These are phyloP conservation scores for Coemansia asiatica DNA, from an alignment of 192 early-diverging fungal genomes.

Conservation along the genomic window DNA sequence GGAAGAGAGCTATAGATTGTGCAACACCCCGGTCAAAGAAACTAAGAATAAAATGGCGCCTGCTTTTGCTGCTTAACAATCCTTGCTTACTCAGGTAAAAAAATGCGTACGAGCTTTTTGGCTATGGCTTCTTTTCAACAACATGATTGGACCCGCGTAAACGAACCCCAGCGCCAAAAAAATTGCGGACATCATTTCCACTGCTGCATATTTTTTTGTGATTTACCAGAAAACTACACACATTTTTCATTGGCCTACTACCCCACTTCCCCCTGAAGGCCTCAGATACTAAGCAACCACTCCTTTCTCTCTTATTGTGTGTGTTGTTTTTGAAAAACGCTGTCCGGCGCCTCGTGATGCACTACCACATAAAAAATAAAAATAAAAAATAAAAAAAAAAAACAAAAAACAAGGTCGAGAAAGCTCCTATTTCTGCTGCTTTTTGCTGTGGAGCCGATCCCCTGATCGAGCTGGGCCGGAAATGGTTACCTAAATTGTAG, in stretches of 20 bases:
- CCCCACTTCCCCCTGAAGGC: too few relatives aligned
- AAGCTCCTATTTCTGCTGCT: too few relatives aligned
- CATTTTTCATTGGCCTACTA: too few relatives aligned
- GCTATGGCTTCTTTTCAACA: too few relatives aligned
- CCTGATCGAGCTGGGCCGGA: conserved; percentile 2
- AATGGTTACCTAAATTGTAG: conserved; percentile 6
- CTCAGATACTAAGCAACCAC: too few relatives aligned
- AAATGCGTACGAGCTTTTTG: background rate
- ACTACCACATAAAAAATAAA: too few relatives aligned
- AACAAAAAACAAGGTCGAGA: too few relatives aligned
- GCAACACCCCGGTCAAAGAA: background rate
- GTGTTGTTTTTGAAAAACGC: too few relatives aligned
- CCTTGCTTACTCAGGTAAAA: background rate
- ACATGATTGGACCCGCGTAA: conserved; percentile 12
- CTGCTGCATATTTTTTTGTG: background rate
- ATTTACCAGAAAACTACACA: background rate
- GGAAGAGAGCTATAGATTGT: background rate
- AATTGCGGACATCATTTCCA: background rate
- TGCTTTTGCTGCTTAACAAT: background rate
- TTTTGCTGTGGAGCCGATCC: background rate
- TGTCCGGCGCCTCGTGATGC: too few relatives aligned
- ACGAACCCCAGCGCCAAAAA: background rate
- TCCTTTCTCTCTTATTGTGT: too few relatives aligned
- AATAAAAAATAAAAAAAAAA: too few relatives aligned
- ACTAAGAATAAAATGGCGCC: background rate